Conservation (phyloP, 306 rosid genomes). For the Quercus engelmannii region DNA sequence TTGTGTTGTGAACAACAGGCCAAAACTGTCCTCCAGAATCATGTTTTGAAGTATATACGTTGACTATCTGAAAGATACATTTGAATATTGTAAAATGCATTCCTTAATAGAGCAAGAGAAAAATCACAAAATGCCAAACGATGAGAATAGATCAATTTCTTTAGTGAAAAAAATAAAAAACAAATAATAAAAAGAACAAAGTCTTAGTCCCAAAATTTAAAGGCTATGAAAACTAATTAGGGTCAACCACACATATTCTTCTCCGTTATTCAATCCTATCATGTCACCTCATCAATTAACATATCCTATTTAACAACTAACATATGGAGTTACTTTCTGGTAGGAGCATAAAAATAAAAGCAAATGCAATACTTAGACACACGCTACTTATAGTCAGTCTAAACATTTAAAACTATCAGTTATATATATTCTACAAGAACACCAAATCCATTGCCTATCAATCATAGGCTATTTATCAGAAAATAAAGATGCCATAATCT, state of each 20-base stretch:
- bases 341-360: not conserved
- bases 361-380: not conserved
- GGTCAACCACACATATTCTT: no score
- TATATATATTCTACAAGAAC: not conserved
- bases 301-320: not conserved
- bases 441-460: not conserved
- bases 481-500: not conserved
- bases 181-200: not conserved
- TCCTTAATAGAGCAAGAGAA: not conserved
- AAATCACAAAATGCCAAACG: not conserved
- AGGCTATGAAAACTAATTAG: no score
- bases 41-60: conserved; percentile 67
- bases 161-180: not conserved
- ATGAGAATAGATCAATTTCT: not conserved
- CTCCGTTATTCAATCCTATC: no score
- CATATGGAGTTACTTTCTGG: not conserved
- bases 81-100: not conserved
- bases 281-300: no score
- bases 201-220: no score
- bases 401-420: not conserved
- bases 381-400: not conserved
- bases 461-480: no score
- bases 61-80: conserved; percentile 54
- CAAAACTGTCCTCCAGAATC: conserved; percentile 75
- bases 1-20: conserved; percentile 75